Percentiles rank a stretch among this genome's conserved stretches.
Conservation (phyloP, 2,329 filamentous ascomycete genomes). For the Botrytis byssoidea region DNA sequence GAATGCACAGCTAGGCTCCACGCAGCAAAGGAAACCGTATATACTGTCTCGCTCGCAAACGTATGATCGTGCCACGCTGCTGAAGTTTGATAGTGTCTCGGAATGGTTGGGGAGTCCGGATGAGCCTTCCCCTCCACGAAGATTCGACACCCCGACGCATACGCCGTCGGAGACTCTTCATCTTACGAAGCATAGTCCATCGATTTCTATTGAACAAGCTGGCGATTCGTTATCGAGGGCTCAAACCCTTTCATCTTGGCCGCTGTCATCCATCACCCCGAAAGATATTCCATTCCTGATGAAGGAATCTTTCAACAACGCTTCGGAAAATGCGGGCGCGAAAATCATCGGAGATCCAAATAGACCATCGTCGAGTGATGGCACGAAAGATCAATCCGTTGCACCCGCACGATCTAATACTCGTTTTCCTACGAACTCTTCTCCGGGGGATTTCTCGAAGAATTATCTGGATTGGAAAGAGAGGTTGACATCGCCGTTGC, state of each 20-base stretch:
- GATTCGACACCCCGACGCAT: not conserved
- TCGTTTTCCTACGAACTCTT: not conserved
- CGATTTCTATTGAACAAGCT: not conserved
- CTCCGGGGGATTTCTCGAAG: not conserved
- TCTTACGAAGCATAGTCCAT: accelerated
- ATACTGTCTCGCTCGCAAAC: conserved; percentile 1
- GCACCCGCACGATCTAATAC: not conserved
- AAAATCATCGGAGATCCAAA: not conserved
- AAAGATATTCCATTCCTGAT: not conserved
- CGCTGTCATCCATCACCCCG: not conserved
- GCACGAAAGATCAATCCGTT: not conserved
- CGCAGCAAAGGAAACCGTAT: not conserved
- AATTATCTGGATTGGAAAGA: not conserved
- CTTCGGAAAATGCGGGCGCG: not conserved
- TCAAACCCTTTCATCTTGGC: not conserved
- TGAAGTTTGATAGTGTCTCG: not conserved
- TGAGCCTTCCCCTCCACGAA: not conserved
- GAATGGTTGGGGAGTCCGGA: conserved; percentile 11
- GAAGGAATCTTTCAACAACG: not conserved
- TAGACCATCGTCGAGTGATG: not conserved
- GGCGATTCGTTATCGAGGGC: not conserved
- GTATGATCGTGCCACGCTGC: not conserved
- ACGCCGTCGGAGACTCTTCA: not conserved
- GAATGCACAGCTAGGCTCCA: not conserved
- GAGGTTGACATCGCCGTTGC: not conserved